phyloP scores from a whole-genome alignment of 345 rosid species.

The Brassica cretica region DNA sequence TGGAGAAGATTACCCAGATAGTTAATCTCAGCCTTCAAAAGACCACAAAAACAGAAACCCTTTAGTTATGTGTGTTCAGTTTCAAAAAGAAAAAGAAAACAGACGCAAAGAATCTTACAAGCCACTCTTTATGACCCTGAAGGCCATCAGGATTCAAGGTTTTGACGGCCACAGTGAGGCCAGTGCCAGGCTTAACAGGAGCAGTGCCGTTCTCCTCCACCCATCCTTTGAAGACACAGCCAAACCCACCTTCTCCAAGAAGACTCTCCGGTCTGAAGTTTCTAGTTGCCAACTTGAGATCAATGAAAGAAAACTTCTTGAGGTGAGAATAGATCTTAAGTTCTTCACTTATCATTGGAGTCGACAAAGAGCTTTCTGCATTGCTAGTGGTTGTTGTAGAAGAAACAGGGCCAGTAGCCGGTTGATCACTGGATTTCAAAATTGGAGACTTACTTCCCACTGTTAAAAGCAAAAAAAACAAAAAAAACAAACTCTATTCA shows the following conservation, averaged over 20 bases:
- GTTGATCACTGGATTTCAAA: conserved; percentile 75
- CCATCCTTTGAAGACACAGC: conserved; percentile 98
- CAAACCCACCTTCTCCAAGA: conserved; percentile 98
- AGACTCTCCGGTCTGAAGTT: conserved; percentile 98
- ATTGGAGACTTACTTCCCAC: conserved; percentile 71
- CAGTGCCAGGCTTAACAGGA: conserved; percentile 96
- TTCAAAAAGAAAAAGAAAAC: conserved; percentile 3
- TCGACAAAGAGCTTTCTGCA: conserved; percentile 78
- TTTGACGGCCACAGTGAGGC: conserved; percentile 96
- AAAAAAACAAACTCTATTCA: background rate
- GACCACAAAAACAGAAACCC: background rate
- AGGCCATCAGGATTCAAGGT: conserved; percentile 98
- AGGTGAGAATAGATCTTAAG: conserved; percentile 82
- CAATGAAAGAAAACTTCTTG: conserved; percentile 81
- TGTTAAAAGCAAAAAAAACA: conserved; percentile 14
- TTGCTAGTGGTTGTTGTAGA: conserved; percentile 84
- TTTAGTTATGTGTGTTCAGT: conserved; percentile 2
- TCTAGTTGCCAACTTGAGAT: conserved; percentile 92
- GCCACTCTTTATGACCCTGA: conserved; percentile 99
- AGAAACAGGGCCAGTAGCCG: conserved; percentile 47
- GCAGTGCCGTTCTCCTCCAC: conserved; percentile 98
- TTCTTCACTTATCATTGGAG: conserved; percentile 88
- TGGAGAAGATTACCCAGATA: conserved; percentile 68
- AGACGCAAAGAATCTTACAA: conserved; percentile 50
- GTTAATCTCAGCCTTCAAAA: conserved; percentile 72